Evolutionary conservation across 441 rosid species (phyloP).

Genomic region (Metrosideros polymorpha): DNA sequence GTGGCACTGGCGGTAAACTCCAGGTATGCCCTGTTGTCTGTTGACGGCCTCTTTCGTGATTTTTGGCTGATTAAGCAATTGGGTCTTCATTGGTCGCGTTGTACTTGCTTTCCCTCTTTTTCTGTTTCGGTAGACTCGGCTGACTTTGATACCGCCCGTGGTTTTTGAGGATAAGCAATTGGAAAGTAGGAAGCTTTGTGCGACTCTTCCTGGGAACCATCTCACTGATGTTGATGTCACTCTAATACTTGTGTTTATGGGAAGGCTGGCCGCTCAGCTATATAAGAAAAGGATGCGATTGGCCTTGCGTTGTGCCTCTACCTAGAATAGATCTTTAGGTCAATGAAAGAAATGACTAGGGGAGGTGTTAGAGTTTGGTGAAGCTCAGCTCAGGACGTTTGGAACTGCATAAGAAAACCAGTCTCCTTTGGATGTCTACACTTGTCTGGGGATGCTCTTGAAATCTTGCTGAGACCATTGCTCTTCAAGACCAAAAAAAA

Average conservation of each 20-base stretch:
- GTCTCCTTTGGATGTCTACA: not conserved
- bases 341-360: not conserved
- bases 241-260: not conserved
- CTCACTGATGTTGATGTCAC: not conserved
- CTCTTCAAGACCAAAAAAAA: not conserved
- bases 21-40: slow-evolving; percentile 24
- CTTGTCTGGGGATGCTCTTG: not conserved
- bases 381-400: not conserved
- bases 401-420: not conserved
- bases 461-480: not conserved
- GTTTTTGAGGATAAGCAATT: not conserved
- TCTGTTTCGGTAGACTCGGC: not conserved
- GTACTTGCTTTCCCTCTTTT: not conserved
- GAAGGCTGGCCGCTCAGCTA: not conserved
- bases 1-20: slow-evolving; percentile 74
- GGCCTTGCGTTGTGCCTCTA: not conserved
- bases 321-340: not conserved
- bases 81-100: not conserved
- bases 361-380: not conserved
- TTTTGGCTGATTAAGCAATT: not conserved
- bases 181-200: not conserved
- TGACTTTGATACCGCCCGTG: not conserved
- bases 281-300: not conserved
- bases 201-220: not conserved
- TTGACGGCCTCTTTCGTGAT: not conserved